These are phyloP conservation scores for Cladosporium sp. DNA, from an alignment of 2,329 filamentous ascomycete species.

Conservation along the genomic window DNA sequence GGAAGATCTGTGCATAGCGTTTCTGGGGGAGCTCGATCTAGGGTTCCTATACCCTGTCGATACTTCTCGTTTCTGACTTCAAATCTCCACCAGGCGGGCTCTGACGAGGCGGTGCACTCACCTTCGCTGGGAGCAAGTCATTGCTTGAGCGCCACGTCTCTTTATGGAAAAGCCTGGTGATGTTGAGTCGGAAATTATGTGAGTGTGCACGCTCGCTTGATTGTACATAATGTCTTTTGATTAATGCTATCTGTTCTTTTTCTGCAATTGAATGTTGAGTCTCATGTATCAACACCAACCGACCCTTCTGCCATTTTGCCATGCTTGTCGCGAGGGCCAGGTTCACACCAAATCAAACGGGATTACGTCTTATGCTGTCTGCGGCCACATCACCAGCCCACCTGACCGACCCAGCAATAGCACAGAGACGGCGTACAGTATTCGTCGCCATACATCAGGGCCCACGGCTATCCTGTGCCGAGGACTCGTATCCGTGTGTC, in stretches of 20 bases:
- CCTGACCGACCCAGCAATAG: neutral
- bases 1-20: constrained; percentile 16
- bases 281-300: too few species aligned
- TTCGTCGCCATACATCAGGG: neutral
- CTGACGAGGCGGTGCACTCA: neutral
- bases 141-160: neutral
- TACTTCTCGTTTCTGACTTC: neutral
- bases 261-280: too few species aligned
- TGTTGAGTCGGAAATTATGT: neutral
- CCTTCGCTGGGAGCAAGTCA: neutral
- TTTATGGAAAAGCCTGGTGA: neutral
- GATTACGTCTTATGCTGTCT: neutral
- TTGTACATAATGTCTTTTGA: constrained; percentile 34
- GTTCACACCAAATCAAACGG: too few species aligned
- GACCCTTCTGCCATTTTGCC: too few species aligned
- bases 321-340: too few species aligned
- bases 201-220: constrained; percentile 16
- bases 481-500: neutral
- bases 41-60: neutral
- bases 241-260: constrained; percentile 24
- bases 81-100: neutral
- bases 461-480: neutral
- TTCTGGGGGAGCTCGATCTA: neutral
- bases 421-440: too few species aligned
- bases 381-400: neutral